Evolutionary conservation across 2,329 filamentous ascomycete species (phyloP).

Genomic region (Parastagonospora nodorum): DNA sequence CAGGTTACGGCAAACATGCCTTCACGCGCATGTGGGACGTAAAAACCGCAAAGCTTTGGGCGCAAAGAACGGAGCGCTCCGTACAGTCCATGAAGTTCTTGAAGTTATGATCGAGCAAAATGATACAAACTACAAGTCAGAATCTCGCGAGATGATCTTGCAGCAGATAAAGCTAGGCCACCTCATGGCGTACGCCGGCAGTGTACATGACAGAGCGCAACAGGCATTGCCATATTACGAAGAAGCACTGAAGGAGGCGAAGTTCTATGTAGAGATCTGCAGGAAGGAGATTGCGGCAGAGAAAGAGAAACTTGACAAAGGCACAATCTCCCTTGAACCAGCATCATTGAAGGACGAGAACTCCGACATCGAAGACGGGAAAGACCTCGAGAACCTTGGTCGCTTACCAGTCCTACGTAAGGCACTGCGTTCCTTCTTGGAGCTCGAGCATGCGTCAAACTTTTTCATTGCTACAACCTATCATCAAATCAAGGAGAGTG

Average conservation of each 20-base stretch:
- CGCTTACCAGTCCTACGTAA: slow-evolving; percentile 65
- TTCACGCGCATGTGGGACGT: slow-evolving; percentile 82
- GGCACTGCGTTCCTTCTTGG: slow-evolving; percentile 72
- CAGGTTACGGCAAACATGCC: slow-evolving; percentile 77
- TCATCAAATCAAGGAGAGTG: slow-evolving; percentile 79
- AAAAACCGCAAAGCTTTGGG: slow-evolving; percentile 69
- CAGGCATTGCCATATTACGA: slow-evolving; percentile 75
- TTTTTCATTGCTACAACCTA: slow-evolving; percentile 87
- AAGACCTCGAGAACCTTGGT: slow-evolving; percentile 46
- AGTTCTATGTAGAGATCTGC: slow-evolving; percentile 64
- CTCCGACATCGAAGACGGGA: slow-evolving; percentile 42
- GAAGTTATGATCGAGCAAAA: slow-evolving; percentile 91
- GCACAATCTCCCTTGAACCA: slow-evolving; percentile 11
- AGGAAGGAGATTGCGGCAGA: slow-evolving; percentile 65
- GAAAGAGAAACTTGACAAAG: slow-evolving; percentile 42
- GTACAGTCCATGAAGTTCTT: slow-evolving; percentile 84
- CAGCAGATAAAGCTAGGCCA: slow-evolving; percentile 74
- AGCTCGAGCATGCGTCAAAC: slow-evolving; percentile 77
- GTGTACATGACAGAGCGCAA: slow-evolving; percentile 56
- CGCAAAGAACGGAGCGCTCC: slow-evolving; percentile 66
- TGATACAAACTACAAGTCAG: slow-evolving; percentile 66
- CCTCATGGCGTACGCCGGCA: slow-evolving; percentile 74
- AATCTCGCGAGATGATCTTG: slow-evolving; percentile 69
- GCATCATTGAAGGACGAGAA: slow-evolving; percentile 40
- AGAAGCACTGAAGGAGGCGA: slow-evolving; percentile 48